A percentile compares a stretch with the other conserved stretches of the same genome.
phyloP scores from a whole-genome alignment of 768 basidiomycete species.

The Suillus lakei region DNA sequence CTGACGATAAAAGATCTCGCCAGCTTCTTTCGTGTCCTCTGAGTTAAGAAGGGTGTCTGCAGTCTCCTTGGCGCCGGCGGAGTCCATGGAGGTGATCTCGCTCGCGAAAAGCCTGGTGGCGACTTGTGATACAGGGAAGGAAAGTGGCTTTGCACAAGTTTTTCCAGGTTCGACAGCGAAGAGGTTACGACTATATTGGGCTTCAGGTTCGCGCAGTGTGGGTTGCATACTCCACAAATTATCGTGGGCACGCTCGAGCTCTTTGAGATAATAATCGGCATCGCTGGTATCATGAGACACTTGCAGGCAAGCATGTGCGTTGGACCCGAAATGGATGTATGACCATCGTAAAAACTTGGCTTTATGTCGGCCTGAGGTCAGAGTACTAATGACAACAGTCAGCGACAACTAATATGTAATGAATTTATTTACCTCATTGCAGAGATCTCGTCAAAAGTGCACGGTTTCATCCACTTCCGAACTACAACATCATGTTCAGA shows the following conservation, averaged over 20 bases:
- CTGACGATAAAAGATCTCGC: not conserved
- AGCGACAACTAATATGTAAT: not conserved
- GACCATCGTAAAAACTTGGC: not conserved
- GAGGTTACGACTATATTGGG: not conserved
- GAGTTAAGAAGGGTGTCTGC: not conserved
- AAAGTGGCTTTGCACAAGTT: not conserved
- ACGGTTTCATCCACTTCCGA: not conserved
- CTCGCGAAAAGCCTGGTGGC: not conserved
- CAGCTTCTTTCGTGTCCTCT: not conserved
- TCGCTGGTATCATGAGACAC: not conserved
- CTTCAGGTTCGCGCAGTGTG: not conserved
- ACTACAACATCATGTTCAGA: not conserved
- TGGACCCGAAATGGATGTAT: not conserved
- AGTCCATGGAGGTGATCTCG: not conserved
- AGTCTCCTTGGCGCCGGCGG: not conserved
- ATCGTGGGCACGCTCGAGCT: not conserved
- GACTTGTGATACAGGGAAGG: not conserved
- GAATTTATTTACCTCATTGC: not conserved
- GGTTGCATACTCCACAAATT: not conserved
- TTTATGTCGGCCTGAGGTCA: not conserved
- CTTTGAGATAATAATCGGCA: not conserved
- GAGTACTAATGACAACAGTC: not conserved
- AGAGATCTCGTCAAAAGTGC: not conserved
- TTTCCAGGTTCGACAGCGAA: not conserved
- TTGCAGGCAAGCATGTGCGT: not conserved